Percentiles rank a stretch among this genome's conserved stretches.
phyloP scores from a whole-genome alignment of 495 filamentous ascomycete genomes.

The Penicillium canescens region DNA sequence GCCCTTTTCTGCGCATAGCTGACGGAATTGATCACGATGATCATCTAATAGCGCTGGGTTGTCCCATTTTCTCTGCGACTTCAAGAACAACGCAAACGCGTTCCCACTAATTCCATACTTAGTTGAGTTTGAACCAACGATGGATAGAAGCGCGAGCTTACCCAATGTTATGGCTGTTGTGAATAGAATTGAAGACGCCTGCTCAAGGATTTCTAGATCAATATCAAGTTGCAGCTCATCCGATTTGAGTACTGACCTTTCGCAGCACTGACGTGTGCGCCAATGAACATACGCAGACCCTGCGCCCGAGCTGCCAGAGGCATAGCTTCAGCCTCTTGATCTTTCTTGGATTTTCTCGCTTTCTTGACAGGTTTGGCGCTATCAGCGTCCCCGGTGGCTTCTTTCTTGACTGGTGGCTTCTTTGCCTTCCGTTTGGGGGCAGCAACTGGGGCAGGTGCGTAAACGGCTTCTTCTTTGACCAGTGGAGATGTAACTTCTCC shows the following conservation, averaged over 20 bases:
- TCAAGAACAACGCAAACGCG: slow-evolving; percentile 90
- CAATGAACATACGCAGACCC: slow-evolving; percentile 78
- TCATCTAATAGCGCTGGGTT: slow-evolving; percentile 74
- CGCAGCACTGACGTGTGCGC: slow-evolving; percentile 87
- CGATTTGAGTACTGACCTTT: slow-evolving; percentile 58
- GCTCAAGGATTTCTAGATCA: not conserved
- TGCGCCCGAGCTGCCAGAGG: slow-evolving; percentile 68
- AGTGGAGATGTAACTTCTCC: not conserved
- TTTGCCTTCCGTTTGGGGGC: slow-evolving; percentile 6
- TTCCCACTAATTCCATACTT: slow-evolving; percentile 61
- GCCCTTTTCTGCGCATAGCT: slow-evolving; percentile 63
- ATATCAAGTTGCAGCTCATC: slow-evolving; percentile 1
- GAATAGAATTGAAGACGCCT: slow-evolving; percentile 88
- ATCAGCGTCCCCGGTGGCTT: slow-evolving; percentile 6
- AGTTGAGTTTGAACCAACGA: slow-evolving; percentile 11
- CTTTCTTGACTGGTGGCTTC: slow-evolving; percentile 21
- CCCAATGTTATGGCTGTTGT: slow-evolving; percentile 77
- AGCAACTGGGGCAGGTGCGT: not conserved
- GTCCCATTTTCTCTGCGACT: slow-evolving; percentile 94
- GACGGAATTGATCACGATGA: slow-evolving; percentile 64
- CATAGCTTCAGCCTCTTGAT: slow-evolving; percentile 50
- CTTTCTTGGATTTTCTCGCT: slow-evolving; percentile 41
- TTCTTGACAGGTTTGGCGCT: slow-evolving; percentile 16
- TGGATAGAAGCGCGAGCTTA: slow-evolving; percentile 11
- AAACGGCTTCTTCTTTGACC: not conserved